phyloP scores from a whole-genome alignment of 75 land plant genomes.

The Cryptomeria japonica region DNA sequence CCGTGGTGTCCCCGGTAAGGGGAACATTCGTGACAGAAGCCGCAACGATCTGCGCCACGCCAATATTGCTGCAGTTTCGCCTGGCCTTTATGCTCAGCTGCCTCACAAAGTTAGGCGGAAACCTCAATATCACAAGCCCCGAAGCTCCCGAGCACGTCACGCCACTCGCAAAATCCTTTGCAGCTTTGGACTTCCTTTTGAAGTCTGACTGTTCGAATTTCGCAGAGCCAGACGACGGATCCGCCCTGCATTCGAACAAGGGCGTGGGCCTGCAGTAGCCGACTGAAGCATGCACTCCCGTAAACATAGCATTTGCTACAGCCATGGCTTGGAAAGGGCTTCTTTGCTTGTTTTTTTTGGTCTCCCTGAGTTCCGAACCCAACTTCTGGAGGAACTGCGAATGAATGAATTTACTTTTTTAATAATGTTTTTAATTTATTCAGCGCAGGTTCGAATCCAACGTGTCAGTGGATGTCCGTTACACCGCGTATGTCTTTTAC shows the following conservation, averaged over 20 bases:
- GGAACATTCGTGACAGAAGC: slow-evolving; percentile 73
- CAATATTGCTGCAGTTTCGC: slow-evolving; percentile 98
- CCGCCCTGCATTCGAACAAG: slow-evolving; percentile 7
- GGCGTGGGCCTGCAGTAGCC: neutral
- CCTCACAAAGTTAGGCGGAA: slow-evolving; percentile 95
- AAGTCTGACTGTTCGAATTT: neutral
- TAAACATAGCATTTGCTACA: neutral
- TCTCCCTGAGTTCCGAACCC: neutral
- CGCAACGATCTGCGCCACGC: slow-evolving; percentile 96
- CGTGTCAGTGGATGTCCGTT: neutral
- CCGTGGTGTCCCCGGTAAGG: slow-evolving; percentile 5
- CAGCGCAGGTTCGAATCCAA: neutral
- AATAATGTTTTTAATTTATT: too few species aligned
- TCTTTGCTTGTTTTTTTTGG: neutral
- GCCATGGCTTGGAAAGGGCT: neutral
- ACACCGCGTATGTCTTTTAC: neutral
- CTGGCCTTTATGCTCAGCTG: slow-evolving; percentile 95
- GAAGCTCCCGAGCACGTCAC: neutral
- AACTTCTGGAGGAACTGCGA: neutral
- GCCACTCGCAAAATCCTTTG: neutral
- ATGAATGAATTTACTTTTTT: too few species aligned
- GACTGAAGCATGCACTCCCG: neutral
- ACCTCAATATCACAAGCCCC: slow-evolving; percentile 61
- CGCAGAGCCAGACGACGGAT: slow-evolving; percentile 3
- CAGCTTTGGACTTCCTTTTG: neutral